These are phyloP conservation scores for Perkinsus marinus DNA, from an alignment of 169 alveolate genomes.

Conservation along the genomic window DNA sequence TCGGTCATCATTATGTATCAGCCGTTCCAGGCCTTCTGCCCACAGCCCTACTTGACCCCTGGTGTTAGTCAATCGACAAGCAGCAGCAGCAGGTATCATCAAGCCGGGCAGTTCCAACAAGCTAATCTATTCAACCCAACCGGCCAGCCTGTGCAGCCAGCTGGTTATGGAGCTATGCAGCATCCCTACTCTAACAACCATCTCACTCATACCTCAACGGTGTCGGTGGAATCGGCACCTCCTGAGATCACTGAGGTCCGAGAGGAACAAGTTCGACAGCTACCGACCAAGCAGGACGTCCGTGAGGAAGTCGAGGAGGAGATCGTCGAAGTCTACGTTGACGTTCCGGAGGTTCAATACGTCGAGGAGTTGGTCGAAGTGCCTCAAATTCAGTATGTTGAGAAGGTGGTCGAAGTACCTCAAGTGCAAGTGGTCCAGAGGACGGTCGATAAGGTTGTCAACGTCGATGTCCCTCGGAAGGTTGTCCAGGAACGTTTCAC, in stretches of 20 bases:
- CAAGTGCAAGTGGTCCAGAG: conserved; percentile 36
- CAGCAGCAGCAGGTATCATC: neutral
- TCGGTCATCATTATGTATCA: neutral
- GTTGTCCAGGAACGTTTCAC: neutral
- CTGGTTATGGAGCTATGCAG: neutral
- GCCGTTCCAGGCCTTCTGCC: neutral
- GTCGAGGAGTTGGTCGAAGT: conserved; percentile 41
- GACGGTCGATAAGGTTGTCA: neutral
- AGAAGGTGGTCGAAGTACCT: conserved; percentile 58
- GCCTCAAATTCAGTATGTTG: conserved; percentile 46
- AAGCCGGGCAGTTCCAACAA: neutral
- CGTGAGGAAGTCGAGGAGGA: neutral
- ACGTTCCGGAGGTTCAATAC: neutral
- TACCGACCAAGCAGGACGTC: neutral
- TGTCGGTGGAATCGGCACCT: neutral
- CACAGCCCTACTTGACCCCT: neutral
- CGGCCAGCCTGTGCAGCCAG: neutral
- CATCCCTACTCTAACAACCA: too few species aligned
- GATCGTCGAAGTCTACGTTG: neutral
- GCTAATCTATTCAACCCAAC: neutral
- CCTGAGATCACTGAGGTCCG: neutral
- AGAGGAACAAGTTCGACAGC: neutral
- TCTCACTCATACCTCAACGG: neutral
- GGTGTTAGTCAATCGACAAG: too few species aligned
- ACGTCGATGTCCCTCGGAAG: neutral